Evolutionary conservation across 768 basidiomycete species (phyloP).

Genomic region (Mycena galopus): DNA sequence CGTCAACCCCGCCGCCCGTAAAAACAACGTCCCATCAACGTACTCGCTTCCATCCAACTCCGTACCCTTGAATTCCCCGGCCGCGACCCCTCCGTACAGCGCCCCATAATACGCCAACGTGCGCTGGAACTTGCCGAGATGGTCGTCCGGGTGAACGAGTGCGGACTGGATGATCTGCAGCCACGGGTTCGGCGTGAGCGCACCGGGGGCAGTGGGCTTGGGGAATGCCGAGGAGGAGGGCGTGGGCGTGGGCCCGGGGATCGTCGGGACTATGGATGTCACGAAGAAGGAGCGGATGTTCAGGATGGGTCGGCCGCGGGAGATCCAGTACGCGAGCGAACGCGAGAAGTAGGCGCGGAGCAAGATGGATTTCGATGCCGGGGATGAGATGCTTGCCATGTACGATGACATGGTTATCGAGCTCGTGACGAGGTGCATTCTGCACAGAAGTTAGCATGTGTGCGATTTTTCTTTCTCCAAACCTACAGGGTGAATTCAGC

Average conservation of each 20-base stretch:
- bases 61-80: constrained; percentile 45
- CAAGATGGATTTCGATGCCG: constrained; percentile 45
- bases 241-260: constrained; percentile 33
- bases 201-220: constrained; percentile 16
- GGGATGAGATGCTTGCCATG: constrained; percentile 26
- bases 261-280: constrained; percentile 31
- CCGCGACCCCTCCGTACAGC: constrained; percentile 56
- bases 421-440: constrained; percentile 78
- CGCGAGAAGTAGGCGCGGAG: constrained; percentile 31
- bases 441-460: constrained; percentile 40
- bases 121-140: constrained; percentile 51
- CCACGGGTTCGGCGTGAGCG: constrained; percentile 54
- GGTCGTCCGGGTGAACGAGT: constrained; percentile 49
- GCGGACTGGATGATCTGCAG: constrained; percentile 53
- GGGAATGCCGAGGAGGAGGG: constrained; percentile 28
- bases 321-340: constrained; percentile 23
- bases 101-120: constrained; percentile 51
- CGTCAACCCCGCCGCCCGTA: constrained; percentile 67
- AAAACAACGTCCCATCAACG: constrained; percentile 75
- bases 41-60: constrained; percentile 64
- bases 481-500: constrained; percentile 44
- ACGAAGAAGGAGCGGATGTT: constrained; percentile 19
- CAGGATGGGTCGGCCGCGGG: constrained; percentile 25
- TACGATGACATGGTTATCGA: constrained; percentile 29
- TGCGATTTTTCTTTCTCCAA: background rate